These are phyloP conservation scores for Talaromyces sp. DNA, from an alignment of 2,329 filamentous ascomycete species.

Conservation along the genomic window DNA sequence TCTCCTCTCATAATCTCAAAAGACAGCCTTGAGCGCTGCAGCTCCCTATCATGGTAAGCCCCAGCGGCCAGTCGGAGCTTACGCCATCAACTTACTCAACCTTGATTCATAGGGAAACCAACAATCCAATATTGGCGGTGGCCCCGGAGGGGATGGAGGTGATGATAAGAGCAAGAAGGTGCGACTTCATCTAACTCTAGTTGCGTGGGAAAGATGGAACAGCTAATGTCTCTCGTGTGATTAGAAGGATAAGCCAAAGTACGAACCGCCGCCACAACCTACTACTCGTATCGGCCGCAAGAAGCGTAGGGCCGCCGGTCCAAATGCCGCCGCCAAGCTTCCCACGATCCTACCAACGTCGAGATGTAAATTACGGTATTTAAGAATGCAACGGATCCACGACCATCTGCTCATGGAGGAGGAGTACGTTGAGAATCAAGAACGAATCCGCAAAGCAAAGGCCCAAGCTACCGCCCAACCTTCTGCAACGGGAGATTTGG, in stretches of 20 bases:
- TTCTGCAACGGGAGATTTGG: conserved; percentile 58
- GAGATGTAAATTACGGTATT: conserved; percentile 91
- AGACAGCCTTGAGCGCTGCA: conserved; percentile 1
- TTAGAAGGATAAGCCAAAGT: conserved; percentile 92
- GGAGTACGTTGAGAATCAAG: conserved; percentile 98
- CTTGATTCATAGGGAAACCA: conserved; percentile 41
- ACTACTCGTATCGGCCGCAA: conserved; percentile 95
- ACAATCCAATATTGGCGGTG: conserved; percentile 77
- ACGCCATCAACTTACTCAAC: conserved; percentile 2
- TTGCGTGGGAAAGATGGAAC: background rate
- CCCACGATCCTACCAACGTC: conserved; percentile 91
- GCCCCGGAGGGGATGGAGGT: conserved; percentile 64
- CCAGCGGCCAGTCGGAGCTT: background rate
- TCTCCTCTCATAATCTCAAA: background rate
- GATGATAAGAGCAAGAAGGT: conserved; percentile 95
- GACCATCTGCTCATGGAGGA: conserved; percentile 95
- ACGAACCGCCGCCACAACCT: conserved; percentile 93
- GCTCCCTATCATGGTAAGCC: conserved; percentile 10
- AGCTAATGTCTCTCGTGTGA: conserved; percentile 8
- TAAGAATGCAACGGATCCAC: conserved; percentile 98
- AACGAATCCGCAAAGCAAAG: conserved; percentile 90
- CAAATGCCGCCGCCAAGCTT: conserved; percentile 91
- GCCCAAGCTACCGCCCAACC: conserved; percentile 56
- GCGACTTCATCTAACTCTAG: conserved; percentile 16
- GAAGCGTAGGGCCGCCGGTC: conserved; percentile 94